Evolutionary conservation across 73 alveolate species (phyloP), one percentile per base, ranked within the genome.

Genomic region (Tetrahymena malaccensis): DNA sequence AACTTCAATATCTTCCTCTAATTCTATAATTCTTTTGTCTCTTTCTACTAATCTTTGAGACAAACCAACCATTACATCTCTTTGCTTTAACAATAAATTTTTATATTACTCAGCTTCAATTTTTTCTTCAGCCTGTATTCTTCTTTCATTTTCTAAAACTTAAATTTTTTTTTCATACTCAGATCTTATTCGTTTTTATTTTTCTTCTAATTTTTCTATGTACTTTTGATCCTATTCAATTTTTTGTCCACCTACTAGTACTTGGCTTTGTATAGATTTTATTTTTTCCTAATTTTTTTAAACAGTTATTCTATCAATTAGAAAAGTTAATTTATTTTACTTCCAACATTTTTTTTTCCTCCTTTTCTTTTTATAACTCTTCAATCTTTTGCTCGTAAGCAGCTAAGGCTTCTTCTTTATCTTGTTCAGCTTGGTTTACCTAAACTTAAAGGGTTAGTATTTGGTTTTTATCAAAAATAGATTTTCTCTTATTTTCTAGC

Each of bases 21-120:
- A 96, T 85, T 98, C 97, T 31, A 99, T 98, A 44, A 99, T 99
- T 55, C 99, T 98, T 96, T 99, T 99, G 96, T 99, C 99, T 85
- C 99, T 97, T 96, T 99, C 99, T 94, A 99, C 99, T 85, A 99
- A 98, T 96, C 99, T 96, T 93, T 97, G 98, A 7, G 99, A 98
- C 85, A 99, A 98, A 7, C 99, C 99, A 31, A 99, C 98, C 99
- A 99, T 99, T 35, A 99, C 99, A 98, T 99, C 99, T 94, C 99
- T 98, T 96, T 99, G 98, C 95, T 99, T 99, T 37, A 99, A 94
- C 93, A 99, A 97, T 84, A 99, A 98, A 96, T 99, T 99, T 98
- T 99, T 99, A 97, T 98, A 99, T 95, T 99, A 97, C 94, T 99
- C 99, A 57, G 98, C 99, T 96, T 99, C 98, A 8, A 99, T 99